Conservation (phyloP, 2,329 filamentous ascomycete species). For the Phoma sp. region DNA sequence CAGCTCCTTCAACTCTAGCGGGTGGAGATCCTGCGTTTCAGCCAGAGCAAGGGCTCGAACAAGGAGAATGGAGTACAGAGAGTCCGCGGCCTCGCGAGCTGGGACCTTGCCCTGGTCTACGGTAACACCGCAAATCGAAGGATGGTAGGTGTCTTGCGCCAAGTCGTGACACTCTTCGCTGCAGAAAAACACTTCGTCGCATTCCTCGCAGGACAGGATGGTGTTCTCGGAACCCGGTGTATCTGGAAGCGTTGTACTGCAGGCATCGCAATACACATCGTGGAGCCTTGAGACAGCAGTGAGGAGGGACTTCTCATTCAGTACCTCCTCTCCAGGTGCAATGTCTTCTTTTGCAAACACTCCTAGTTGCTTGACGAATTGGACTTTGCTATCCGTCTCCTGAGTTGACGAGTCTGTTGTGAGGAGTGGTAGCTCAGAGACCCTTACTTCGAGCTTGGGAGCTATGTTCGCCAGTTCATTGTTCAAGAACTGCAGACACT, state of each 20-base stretch:
- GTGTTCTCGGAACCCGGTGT: conserved; percentile 7
- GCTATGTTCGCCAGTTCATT: conserved; percentile 70
- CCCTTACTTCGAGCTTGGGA: conserved; percentile 80
- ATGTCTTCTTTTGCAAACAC: conserved; percentile 89
- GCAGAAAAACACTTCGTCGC: conserved; percentile 67
- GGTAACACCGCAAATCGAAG: conserved; percentile 61
- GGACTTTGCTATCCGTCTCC: conserved; percentile 58
- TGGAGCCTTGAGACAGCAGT: conserved; percentile 89
- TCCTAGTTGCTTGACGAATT: conserved; percentile 77
- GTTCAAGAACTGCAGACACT: conserved; percentile 72
- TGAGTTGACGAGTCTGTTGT: conserved; percentile 4
- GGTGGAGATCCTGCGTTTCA: conserved; percentile 63
- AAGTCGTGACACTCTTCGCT: conserved; percentile 60
- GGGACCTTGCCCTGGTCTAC: conserved; percentile 62
- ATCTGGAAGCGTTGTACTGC: conserved; percentile 72
- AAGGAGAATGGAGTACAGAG: conserved; percentile 65
- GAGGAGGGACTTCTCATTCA: conserved; percentile 83
- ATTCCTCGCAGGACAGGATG: conserved; percentile 59
- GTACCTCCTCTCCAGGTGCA: conserved; percentile 73
- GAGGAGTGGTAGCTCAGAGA: conserved; percentile 76
- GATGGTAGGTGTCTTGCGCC: conserved; percentile 64
- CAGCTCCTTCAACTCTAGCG: conserved; percentile 64
- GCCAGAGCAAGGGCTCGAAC: conserved; percentile 66
- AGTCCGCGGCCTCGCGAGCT: conserved; percentile 63
- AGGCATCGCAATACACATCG: conserved; percentile 88